Evolutionary conservation across 2,329 filamentous ascomycete genomes (phyloP).

Genomic region (Neonectria faginata): DNA sequence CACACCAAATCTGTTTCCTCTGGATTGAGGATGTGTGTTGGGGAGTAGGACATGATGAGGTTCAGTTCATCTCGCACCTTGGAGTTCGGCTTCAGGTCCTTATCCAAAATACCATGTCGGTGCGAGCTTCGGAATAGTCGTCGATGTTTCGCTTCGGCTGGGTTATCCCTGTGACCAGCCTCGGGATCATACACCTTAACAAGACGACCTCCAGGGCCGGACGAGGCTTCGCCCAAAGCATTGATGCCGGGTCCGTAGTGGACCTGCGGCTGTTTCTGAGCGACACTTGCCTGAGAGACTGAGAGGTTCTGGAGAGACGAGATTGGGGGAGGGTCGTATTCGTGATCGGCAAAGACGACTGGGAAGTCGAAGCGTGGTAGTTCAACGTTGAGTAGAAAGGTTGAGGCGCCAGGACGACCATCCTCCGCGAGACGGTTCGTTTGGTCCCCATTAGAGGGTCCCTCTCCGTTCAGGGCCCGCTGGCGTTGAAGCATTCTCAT

Average conservation of each 20-base stretch:
- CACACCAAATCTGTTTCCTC: conserved; percentile 97
- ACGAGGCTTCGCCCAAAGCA: conserved; percentile 66
- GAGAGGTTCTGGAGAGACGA: conserved; percentile 75
- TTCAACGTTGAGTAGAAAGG: conserved; percentile 89
- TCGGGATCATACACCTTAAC: conserved; percentile 95
- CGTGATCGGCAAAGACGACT: conserved; percentile 92
- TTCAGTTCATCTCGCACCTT: conserved; percentile 96
- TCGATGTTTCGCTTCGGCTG: conserved; percentile 94
- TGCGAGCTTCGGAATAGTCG: conserved; percentile 89
- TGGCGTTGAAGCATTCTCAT: conserved; percentile 68
- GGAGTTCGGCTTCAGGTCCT: conserved; percentile 94
- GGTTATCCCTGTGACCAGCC: conserved; percentile 88
- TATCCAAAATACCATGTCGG: conserved; percentile 92
- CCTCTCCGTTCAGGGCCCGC: conserved; percentile 56
- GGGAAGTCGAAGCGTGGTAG: conserved; percentile 96
- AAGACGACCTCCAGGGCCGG: conserved; percentile 68
- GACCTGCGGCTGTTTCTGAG: conserved; percentile 88
- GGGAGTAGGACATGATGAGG: conserved; percentile 89
- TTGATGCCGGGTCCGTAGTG: conserved; percentile 92
- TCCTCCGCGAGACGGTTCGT: conserved; percentile 52
- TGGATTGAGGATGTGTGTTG: conserved; percentile 85
- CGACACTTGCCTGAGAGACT: conserved; percentile 72
- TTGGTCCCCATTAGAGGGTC: conserved; percentile 42
- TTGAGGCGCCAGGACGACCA: conserved; percentile 61
- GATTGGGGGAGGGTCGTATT: conserved; percentile 87